Evolutionary conservation across 177 flowering plant genomes (phyloP), one percentile per base, ranked within the genome.

Genomic region (Vitis hybrid): DNA sequence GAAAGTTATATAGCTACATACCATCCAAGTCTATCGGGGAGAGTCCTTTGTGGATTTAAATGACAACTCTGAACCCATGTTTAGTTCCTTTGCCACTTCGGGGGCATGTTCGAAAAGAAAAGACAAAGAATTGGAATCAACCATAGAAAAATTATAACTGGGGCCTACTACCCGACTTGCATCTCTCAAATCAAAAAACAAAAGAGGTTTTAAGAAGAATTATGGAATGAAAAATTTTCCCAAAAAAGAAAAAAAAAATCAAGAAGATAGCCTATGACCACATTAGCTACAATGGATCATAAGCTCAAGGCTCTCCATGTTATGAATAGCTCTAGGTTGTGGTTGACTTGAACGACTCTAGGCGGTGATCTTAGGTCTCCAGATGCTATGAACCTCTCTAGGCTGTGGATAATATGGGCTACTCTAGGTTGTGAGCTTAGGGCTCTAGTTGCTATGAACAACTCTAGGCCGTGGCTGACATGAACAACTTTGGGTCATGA

Each of bases 21-120:
- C 98, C 94, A 85, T 65, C 92, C 91, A 94, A 31, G 48, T 74
- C 64, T 84, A 80, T 68, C 74, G 77, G 11, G 68, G 71, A 63
- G 94, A 85, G 22, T 70, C 57, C 14, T 68, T 65, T 10, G 77
- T 73, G 8, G 81, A 75, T 71, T 80, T 78, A 56, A 83, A 74
- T 55, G 90, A 86, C 14, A 82, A 78, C 11, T 83, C 84, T 26
- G 87, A 56, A 71, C 63, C 72, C 60, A 85, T 76, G 13, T 84
- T 73, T 75, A 93, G 80, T 73, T 85, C 86, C 59, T 83, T 83
- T 39, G 93, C 92, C 52, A 81, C 92, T 69, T 88, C 90, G 72
- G 93, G 97, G 57, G 96, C 87, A 78, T 91, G 59, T 69, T 93
- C 88, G 82, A 91, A 91, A 68, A 95, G 77, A 80, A 93, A 95